phyloP scores from a whole-genome alignment of 768 basidiomycete genomes.

The Lactarius hengduanensis region DNA sequence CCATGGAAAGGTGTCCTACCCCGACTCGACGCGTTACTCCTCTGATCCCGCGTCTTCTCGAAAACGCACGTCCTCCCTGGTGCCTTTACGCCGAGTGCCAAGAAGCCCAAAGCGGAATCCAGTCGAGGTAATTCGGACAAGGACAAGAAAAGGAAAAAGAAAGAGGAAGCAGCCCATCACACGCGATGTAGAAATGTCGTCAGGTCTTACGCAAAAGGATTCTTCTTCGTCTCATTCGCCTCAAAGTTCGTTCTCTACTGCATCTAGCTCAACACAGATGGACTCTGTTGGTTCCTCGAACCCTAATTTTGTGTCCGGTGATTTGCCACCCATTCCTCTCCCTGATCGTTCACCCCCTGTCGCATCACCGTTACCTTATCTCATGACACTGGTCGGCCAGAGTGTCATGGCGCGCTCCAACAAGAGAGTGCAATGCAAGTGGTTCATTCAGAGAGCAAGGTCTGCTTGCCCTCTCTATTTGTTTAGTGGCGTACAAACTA shows the following conservation, averaged over 20 bases:
- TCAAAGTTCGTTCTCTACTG: background rate
- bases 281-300: background rate
- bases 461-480: constrained; percentile 7
- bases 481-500: background rate
- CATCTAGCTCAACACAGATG: background rate
- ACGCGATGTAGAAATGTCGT: background rate
- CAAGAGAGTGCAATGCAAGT: background rate
- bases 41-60: background rate
- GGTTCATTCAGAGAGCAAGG: constrained; percentile 11
- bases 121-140: constrained; percentile 16
- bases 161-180: constrained; percentile 33
- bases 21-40: too few species aligned
- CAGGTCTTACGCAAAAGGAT: background rate
- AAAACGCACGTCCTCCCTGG: constrained; percentile 16
- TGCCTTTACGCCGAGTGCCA: background rate
- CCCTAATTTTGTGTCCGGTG: background rate
- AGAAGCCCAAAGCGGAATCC: constrained; percentile 9
- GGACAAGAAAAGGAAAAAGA: constrained; percentile 34
- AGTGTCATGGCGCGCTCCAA: background rate
- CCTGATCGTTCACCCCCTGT: background rate
- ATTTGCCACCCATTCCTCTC: background rate
- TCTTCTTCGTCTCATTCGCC: background rate
- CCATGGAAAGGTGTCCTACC: constrained; percentile 10
- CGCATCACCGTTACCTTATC: background rate
- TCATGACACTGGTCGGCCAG: background rate